Base-by-base conservation (phyloP, 148 eudicot species). In the Fagopyrum tataricum region DNA sequence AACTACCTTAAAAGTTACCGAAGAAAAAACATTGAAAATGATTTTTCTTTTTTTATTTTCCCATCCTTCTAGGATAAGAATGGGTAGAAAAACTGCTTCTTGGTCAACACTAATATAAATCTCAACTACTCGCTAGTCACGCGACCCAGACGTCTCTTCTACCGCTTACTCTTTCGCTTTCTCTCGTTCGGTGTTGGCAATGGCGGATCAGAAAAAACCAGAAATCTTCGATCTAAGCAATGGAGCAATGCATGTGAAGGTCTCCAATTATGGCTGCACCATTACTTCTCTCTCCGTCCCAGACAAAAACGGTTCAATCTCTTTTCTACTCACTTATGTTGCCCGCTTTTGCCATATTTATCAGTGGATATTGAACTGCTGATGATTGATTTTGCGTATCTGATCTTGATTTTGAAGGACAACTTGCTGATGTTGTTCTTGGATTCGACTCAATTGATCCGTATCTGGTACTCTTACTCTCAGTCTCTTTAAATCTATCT, bases 361-460 rank as follows among this genome's bases (percentile, higher is more conserved):
- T 4, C 15, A 24, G 17, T 4, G 67, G n/a, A 61, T 37, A 3
- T n/a, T 64, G 43, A 3, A 43, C 21, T 55, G 41, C 39, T 12
- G 46, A 41, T 43, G 21, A 43, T 44, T 73, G 31, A 73, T 49
- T 17, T 43, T 59, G n/a, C n/a, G 43, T 21, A 74, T 62, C 18
- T 48, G 13, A 23, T 46, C 12, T 44, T 24, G 20, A 23, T 70
- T 82, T 73, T 83, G 73, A 78, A 95, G 99, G 99, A 73, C 82
- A 91, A 83, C 82, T 95, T 67, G 93, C 82, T 59, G 99, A 95
- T 84, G 97, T 91, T 76, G 99, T 95, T 74, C 93, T 95, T 55
- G 99, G 99, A 85, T 95, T 95, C 78, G 97, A 95, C 79, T 70
- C 96, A 46, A 75, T 92, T n/a, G 94, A 91, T 49, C 97, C 96